Percentiles rank a stretch among this genome's conserved stretches.
Evolutionary conservation across 225 moss, liverwort and hornwort genomes (phyloP).

Genomic region (Anthoceros angustus): DNA sequence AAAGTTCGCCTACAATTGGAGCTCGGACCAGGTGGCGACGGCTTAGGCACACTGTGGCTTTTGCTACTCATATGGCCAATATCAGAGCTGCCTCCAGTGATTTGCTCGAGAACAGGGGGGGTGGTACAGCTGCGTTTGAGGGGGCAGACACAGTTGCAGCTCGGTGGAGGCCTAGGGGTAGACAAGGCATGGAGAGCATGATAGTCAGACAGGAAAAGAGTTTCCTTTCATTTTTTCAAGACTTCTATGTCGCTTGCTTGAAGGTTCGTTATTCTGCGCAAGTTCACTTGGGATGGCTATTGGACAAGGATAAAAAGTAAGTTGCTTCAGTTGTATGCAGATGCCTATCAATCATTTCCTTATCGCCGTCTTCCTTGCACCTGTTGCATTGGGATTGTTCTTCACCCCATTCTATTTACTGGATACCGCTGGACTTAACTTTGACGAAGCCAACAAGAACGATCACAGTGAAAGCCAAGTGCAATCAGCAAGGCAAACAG

Average conservation of each 20-base stretch:
- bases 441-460: conserved; percentile 37
- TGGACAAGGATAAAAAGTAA: not conserved
- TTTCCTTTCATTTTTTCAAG: conserved; percentile 54
- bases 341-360: conserved; percentile 76
- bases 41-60: conserved; percentile 47
- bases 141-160: conserved; percentile 33
- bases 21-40: conserved; percentile 85
- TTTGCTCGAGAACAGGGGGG: conserved; percentile 38
- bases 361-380: conserved; percentile 79
- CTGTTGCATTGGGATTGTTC: conserved; percentile 67
- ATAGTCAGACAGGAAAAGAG: conserved; percentile 83
- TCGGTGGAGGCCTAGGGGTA: conserved; percentile 49
- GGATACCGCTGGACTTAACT: conserved; percentile 64
- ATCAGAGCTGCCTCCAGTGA: conserved; percentile 30
- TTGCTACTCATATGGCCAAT: conserved; percentile 57
- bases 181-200: conserved; percentile 96
- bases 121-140: conserved; percentile 54
- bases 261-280: conserved; percentile 32
- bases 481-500: conserved; percentile 41
- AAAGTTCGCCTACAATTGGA: conserved; percentile 23
- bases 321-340: conserved; percentile 20
- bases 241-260: conserved; percentile 95
- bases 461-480: conserved; percentile 29
- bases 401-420: conserved; percentile 77
- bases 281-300: not conserved